Base-by-base conservation (phyloP, 169 alveolate species). In the Plasmodium vivax region DNA sequence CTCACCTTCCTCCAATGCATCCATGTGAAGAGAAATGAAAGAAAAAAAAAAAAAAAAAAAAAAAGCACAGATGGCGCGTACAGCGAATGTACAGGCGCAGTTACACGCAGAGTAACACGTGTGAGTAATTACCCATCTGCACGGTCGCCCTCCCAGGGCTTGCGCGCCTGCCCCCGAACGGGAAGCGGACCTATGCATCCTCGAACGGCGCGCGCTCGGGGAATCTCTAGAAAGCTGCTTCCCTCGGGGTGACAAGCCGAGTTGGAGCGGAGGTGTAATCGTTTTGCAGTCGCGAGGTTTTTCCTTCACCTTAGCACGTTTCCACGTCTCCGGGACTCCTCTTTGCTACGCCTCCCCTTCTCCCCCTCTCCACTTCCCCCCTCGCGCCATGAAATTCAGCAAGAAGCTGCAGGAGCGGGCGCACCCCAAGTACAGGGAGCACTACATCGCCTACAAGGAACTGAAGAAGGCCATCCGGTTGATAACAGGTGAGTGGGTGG, bases 391-490 rank as follows among this genome's bases (percentile, higher is more conserved):
- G 98, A 96, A 95, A 92, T 96, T 96, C 77, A 92, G 97, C 58
- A 95, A 95, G 81, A 95, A 92, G 71, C 82, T 96, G 62, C 95
- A 93, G 58, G 97, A 95, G 71, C 81, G 79, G 56, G 95, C 96
- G 16, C 96, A 95, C 51, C 97, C 95, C 16, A 82, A 95, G 45
- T 95, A 94, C 23, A 82, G 93, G 71, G 94, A 95, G 7, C 84
- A 92, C 45, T 96, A 96, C 82, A 94, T 96, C 30, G 85, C 98
- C 10, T 96, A 96, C 85, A 96, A 96, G 83, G 97, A 96, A 30
- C 92, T 96, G 72, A 96, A 96, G 85, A 94, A 95, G 47, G 97
- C 96, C 16, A 90, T 96, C 71, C 96, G 95, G 83, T 81, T 96
- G 27, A 95, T 96, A 75, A 96, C 98, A 6, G 98, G 97, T 92